Percentiles rank a stretch among this genome's conserved stretches.
These are phyloP conservation scores for Pelargonium cotyledonis DNA, from an alignment of 441 rosid species.

Conservation along the genomic window DNA sequence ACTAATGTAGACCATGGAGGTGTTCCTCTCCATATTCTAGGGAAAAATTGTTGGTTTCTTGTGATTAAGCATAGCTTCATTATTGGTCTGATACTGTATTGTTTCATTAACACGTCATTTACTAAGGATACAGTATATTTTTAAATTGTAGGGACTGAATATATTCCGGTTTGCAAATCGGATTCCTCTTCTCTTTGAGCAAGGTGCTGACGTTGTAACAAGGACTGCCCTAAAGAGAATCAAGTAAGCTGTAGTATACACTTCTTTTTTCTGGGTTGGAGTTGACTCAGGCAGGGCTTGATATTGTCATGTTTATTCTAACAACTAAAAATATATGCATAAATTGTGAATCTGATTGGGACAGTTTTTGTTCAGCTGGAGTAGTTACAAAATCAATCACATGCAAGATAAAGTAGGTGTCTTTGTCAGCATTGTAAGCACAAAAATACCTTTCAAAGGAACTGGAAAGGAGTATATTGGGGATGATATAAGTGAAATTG, in stretches of 20 bases:
- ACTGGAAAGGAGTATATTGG: conserved; percentile 98
- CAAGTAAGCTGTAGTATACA: conserved; percentile 44
- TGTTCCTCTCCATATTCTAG: neutral
- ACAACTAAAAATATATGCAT: neutral
- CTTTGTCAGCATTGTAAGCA: conserved; percentile 91
- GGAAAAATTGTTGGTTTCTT: neutral
- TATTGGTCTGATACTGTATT: neutral
- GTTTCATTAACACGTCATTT: conserved; percentile 5
- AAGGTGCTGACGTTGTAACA: conserved; percentile 98
- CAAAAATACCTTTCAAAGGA: conserved; percentile 95
- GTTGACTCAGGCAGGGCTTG: neutral
- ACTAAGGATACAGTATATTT: neutral
- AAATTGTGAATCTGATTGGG: conserved; percentile 10
- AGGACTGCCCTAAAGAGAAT: conserved; percentile 91
- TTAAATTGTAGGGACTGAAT: conserved; percentile 65
- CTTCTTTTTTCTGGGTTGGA: conserved; percentile 4
- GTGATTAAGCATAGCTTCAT: neutral
- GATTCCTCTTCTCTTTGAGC: conserved; percentile 96
- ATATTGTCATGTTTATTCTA: conserved; percentile 5
- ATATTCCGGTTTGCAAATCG: conserved; percentile 94
- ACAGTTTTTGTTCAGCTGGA: conserved; percentile 55
- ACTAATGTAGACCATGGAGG: neutral
- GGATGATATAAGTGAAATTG: conserved; percentile 91
- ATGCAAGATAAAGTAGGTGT: conserved; percentile 87
- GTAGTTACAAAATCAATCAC: conserved; percentile 88